phyloP scores from a whole-genome alignment of 1,139 yeast genomes.

The Kodamaea sp. region DNA sequence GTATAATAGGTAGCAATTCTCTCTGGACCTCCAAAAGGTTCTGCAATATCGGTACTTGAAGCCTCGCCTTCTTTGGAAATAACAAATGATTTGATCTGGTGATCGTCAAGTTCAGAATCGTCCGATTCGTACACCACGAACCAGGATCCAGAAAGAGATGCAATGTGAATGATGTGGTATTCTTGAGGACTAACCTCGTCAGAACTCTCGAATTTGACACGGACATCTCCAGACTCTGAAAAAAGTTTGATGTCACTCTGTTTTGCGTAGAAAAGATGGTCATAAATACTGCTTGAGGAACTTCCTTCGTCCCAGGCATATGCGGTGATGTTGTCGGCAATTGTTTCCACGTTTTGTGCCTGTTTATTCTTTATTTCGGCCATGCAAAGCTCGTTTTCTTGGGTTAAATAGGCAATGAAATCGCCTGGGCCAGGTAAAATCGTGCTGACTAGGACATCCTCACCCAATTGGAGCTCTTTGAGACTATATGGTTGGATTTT shows the following conservation, averaged over 20 bases:
- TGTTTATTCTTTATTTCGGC: neutral
- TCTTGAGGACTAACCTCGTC: conserved; percentile 1
- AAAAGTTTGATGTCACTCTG: too few relatives aligned
- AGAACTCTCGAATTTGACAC: too few relatives aligned
- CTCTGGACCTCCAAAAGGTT: conserved; percentile 55
- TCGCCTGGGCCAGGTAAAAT: neutral
- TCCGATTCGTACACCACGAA: conserved; percentile 24
- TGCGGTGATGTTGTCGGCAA: neutral
- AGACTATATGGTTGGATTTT: neutral
- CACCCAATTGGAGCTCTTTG: too few relatives aligned
- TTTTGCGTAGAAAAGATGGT: too few relatives aligned
- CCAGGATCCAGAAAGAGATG: conserved; percentile 12
- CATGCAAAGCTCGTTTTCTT: neutral
- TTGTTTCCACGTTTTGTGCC: neutral
- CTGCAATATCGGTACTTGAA: conserved; percentile 50
- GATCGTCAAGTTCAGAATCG: conserved; percentile 24
- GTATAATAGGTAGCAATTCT: conserved; percentile 54
- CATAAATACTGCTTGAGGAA: neutral
- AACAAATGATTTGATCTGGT: conserved; percentile 19
- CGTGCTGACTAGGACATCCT: too few relatives aligned
- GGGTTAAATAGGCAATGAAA: neutral
- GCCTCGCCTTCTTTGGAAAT: conserved; percentile 13
- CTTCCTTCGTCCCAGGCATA: neutral
- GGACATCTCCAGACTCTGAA: neutral
- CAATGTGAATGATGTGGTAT: conserved; percentile 9